Base-by-base conservation (phyloP, 2,329 filamentous ascomycete species). In the Sclerotinia spermophila region DNA sequence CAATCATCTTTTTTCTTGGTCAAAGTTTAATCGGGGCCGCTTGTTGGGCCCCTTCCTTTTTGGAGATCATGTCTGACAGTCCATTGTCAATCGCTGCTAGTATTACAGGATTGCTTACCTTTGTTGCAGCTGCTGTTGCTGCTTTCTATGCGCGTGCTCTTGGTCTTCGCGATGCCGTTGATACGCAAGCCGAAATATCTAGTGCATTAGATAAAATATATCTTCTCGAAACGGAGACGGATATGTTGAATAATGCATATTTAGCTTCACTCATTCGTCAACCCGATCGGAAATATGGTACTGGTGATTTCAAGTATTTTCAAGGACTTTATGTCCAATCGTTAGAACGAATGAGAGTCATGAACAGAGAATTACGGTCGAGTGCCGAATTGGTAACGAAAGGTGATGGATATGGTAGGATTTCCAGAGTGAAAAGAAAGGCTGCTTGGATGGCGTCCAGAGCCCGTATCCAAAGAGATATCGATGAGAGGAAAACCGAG, bases 221-320 rank as follows among this genome's bases (percentile, higher is more conserved):
- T 17, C 71, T 74, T 64, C 71, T 75, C 35, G 72, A 74, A 61
- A 74, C 73, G 21, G 72, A 74, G 35, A 75, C 74, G 4, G 68
- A 71, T 42, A 74, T 75, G 74, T 56, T 74, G n/a, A 74, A 75
- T 33, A 75, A 74, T 55, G 72, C 73, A 62, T 72, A 74, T 55
- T 48, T 72, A 7, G 73, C 73, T 19, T 72, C 72, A 17, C 64
- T 72, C 48, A 72, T 75, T n/a, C 74, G 73, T 33, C 71, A 75
- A 51, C 71, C 73, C 10, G 69, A 73, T 35, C 55, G 72, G 19
- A 70, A 70, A 51, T 75, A 74, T 33, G 72, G 73, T 8, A 70
- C 42, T 17, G 73, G 72, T 5, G 74, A 75, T 45, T 75, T 75
- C 60, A 73, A 73, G 42, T 75, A 75, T 62, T 75, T 75, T 59